phyloP scores from a whole-genome alignment of 2,329 filamentous ascomycete species.

The Ophiostoma quercus region DNA sequence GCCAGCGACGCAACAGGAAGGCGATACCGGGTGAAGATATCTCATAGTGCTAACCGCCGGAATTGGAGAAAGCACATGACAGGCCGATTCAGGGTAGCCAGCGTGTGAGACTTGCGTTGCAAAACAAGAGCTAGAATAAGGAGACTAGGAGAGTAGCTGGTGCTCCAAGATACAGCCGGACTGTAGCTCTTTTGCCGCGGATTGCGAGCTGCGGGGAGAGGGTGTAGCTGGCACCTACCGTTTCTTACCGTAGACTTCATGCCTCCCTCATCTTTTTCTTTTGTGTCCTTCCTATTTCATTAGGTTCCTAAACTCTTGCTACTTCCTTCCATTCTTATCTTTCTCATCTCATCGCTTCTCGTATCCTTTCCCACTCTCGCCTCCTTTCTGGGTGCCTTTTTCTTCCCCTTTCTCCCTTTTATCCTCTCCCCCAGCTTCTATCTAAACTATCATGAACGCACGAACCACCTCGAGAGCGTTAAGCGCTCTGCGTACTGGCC shows the following conservation, averaged over 20 bases:
- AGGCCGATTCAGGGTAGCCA: background rate
- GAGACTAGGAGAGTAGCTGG: background rate
- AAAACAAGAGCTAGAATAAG: background rate
- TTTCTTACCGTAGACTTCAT: background rate
- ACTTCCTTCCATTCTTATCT: background rate
- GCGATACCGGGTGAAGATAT: background rate
- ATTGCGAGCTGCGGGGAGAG: background rate
- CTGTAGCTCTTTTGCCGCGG: background rate
- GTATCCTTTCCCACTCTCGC: background rate
- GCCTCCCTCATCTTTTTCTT: background rate
- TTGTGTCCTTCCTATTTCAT: background rate
- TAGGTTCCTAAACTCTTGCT: background rate
- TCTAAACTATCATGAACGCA: slow-evolving; percentile 24
- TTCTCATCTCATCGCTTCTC: background rate
- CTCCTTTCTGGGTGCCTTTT: background rate
- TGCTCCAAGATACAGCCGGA: background rate
- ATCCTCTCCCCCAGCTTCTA: background rate
- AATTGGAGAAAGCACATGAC: background rate
- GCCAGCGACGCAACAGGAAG: background rate
- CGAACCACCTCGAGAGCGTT: slow-evolving; percentile 26
- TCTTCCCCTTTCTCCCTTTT: background rate
- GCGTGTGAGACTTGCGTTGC: background rate
- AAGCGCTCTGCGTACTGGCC: slow-evolving; percentile 23
- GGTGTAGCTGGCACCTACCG: background rate
- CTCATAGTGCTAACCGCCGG: background rate